phyloP scores from a whole-genome alignment of 164 flowering plant species.

The Berberis thunbergii region DNA sequence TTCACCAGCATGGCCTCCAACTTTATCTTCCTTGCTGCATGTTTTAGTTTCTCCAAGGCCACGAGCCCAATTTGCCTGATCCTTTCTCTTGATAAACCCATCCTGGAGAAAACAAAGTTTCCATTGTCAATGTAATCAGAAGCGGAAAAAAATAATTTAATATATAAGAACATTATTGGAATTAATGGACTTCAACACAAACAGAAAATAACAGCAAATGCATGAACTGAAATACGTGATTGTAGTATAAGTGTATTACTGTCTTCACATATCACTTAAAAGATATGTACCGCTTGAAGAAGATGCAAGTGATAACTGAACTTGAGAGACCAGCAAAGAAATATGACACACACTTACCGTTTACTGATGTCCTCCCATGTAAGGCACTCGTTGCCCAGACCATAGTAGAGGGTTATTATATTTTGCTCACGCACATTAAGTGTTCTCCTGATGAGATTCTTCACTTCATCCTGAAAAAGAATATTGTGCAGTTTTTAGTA shows the following conservation, averaged over 20 bases:
- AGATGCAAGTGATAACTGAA: neutral
- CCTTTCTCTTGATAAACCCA: conserved; percentile 89
- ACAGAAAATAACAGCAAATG: too few species aligned
- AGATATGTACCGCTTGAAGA: too few species aligned
- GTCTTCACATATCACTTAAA: too few species aligned
- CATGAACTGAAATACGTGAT: too few species aligned
- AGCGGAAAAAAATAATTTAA: neutral
- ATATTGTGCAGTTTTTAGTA: neutral
- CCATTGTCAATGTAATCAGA: neutral
- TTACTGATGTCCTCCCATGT: conserved; percentile 98
- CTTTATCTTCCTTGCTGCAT: conserved; percentile 64
- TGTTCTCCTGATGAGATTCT: conserved; percentile 49
- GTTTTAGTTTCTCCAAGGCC: conserved; percentile 86
- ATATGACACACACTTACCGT: conserved; percentile 39
- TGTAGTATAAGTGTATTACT: too few species aligned
- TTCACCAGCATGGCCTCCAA: conserved; percentile 75
- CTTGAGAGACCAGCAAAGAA: neutral
- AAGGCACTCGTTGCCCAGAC: conserved; percentile 71
- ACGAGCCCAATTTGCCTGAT: conserved; percentile 90
- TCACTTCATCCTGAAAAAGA: conserved; percentile 74
- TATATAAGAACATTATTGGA: too few species aligned
- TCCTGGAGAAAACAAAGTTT: conserved; percentile 29
- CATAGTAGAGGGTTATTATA: conserved; percentile 83
- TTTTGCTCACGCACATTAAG: conserved; percentile 72
- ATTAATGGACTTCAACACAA: too few species aligned